These are phyloP conservation scores for Plasmodium gonderi DNA, from an alignment of 169 alveolate species.

Conservation along the genomic window DNA sequence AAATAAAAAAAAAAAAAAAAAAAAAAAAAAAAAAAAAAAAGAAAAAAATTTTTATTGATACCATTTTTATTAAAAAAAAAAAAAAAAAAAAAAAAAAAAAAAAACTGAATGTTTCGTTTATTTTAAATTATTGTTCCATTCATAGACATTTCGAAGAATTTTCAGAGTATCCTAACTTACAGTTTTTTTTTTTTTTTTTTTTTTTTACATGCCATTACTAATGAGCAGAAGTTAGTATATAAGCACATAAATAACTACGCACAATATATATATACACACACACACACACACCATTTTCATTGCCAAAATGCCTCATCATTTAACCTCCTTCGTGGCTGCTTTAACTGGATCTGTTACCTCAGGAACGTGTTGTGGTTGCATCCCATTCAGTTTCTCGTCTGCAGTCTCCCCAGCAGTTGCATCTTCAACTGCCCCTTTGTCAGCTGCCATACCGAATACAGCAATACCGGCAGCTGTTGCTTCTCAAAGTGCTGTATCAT, in stretches of 20 bases:
- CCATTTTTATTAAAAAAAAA: background rate
- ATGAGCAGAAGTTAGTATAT: background rate
- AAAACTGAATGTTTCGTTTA: background rate
- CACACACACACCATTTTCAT: background rate
- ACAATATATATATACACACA: slow-evolving; percentile 10
- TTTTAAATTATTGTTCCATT: background rate
- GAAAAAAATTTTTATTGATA: background rate
- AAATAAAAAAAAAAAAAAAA: background rate
- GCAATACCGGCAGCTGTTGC: slow-evolving; percentile 70
- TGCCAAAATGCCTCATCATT: slow-evolving; percentile 55
- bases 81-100: background rate
- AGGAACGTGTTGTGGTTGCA: slow-evolving; percentile 74
- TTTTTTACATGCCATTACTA: background rate
- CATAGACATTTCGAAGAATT: background rate
- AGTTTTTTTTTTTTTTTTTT: background rate
- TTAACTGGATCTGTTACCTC: slow-evolving; percentile 72
- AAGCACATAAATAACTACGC: no score
- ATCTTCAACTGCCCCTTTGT: slow-evolving; percentile 60
- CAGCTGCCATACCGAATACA: slow-evolving; percentile 68
- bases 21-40: background rate
- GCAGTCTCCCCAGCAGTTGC: slow-evolving; percentile 70
- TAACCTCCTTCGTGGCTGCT: slow-evolving; percentile 71
- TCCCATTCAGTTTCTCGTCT: slow-evolving; percentile 53
- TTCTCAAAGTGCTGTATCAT: slow-evolving; percentile 62
- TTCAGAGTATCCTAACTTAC: background rate